Conservation (phyloP, 345 rosid genomes). For the Sonneratia caseolaris region DNA sequence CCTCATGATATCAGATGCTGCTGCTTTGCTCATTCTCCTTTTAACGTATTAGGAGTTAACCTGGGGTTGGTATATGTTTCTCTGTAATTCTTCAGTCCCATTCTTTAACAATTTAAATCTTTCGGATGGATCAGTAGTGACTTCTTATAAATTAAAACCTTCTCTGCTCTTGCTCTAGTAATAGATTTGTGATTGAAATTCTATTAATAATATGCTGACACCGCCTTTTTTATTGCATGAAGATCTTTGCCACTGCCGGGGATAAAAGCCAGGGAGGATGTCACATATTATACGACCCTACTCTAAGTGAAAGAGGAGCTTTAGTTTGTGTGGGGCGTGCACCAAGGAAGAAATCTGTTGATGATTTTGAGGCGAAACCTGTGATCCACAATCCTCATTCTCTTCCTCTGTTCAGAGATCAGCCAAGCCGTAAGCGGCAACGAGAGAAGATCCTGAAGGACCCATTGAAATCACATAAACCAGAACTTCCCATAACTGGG, state of each 20-base stretch:
- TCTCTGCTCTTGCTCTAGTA: background rate
- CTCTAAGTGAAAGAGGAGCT: constrained; percentile 84
- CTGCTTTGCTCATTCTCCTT: background rate
- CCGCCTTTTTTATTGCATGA: background rate
- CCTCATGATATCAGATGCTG: background rate
- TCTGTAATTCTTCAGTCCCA: constrained; percentile 1
- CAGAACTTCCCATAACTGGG: constrained; percentile 85
- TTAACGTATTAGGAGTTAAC: background rate
- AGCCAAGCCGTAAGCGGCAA: constrained; percentile 95
- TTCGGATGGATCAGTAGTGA: background rate
- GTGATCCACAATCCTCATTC: constrained; percentile 97
- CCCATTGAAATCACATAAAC: constrained; percentile 84
- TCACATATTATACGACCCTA: constrained; percentile 78
- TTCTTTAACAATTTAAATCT: background rate
- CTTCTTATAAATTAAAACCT: background rate
- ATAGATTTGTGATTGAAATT: background rate
- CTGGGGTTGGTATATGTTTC: background rate
- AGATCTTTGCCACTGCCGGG: constrained; percentile 82
- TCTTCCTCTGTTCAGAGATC: constrained; percentile 88
- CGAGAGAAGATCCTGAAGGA: constrained; percentile 86
- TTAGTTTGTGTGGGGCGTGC: constrained; percentile 94
- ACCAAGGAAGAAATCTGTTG: constrained; percentile 87
- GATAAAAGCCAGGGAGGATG: constrained; percentile 90
- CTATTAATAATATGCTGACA: background rate
- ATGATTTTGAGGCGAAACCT: constrained; percentile 77